Evolutionary conservation across 2,329 filamentous ascomycete species (phyloP), one percentile per base, ranked within the genome.

Genomic region (Beauveria medogensis): DNA sequence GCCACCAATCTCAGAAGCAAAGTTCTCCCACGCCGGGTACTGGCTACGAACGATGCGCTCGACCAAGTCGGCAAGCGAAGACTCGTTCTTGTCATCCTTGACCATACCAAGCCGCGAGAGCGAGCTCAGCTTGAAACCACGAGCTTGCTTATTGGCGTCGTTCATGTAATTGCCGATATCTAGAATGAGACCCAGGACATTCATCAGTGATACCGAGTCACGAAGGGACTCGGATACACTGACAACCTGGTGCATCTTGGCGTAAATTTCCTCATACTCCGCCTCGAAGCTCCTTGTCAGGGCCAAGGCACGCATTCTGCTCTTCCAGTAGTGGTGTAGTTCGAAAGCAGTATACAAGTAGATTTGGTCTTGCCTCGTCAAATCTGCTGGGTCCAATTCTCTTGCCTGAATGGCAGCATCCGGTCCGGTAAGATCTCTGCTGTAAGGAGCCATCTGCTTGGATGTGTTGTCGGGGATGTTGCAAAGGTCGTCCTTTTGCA

Each of bases 111-210:
- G 80, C 60, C 94, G 87, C 30, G 91, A 90, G 54, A 99, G 86
- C 6, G 94, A 97, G 70, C 92, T 94, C 16, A 99, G 85, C 79
- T 99, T 99, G 87, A 99, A 99, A 64, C 94, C 94, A 62, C 89
- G 90, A 4, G 94, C 94, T 76, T 97, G 94, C 78, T 99, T 99
- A 77, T 97, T 97, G 60, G 92, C 89, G 72, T 97, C 94, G 79
- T 99, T 99, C 94, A 99, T 99, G 81, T 96, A 99, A 75, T 99
- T 99, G 74, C 94, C 94, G 70, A 99, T 96, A 73, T 97, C 93
- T 68, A 99, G 80, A 74, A 99, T 99, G 64, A 97, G 82, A 62
- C 93, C 92, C 61, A 99, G 84, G 52, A 99, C 92, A 66, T 96
- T 97, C 88, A 97, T 96, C 68, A 99, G 78, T 28, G 91, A 89